Conservation (phyloP, 1,284 basidiomycete species). For the Pseudozyma sp. region DNA sequence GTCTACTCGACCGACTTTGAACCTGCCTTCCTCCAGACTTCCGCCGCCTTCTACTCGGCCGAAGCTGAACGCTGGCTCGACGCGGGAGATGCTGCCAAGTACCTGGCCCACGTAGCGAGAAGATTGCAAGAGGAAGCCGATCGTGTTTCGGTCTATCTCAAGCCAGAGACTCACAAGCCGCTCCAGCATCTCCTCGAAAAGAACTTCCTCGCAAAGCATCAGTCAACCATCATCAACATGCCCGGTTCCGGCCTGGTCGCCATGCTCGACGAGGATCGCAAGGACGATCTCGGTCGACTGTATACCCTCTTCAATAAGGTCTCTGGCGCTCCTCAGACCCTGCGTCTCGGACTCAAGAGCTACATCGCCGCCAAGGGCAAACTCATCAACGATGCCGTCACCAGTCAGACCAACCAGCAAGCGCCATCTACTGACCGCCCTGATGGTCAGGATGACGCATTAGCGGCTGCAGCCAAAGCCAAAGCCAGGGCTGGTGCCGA, state of each 20-base stretch:
- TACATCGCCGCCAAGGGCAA: slow-evolving; percentile 83
- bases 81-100: slow-evolving; percentile 83
- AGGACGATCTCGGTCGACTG: slow-evolving; percentile 82
- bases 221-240: slow-evolving; percentile 81
- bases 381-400: slow-evolving; percentile 78
- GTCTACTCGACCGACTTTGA: slow-evolving; percentile 90
- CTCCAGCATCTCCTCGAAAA: slow-evolving; percentile 82
- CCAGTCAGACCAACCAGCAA: slow-evolving; percentile 18
- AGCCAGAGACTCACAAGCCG: slow-evolving; percentile 78
- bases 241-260: slow-evolving; percentile 84
- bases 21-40: slow-evolving; percentile 82
- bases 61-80: slow-evolving; percentile 82
- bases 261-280: slow-evolving; percentile 86
- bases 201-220: slow-evolving; percentile 81
- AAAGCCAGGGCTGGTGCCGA: slow-evolving; percentile 15
- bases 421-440: slow-evolving; percentile 18
- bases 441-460: slow-evolving; percentile 9
- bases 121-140: slow-evolving; percentile 87
- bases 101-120: slow-evolving; percentile 83
- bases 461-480: slow-evolving; percentile 14
- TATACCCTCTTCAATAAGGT: slow-evolving; percentile 84
- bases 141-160: slow-evolving; percentile 89
- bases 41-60: slow-evolving; percentile 80
- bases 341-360: slow-evolving; percentile 80
- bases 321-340: slow-evolving; percentile 73